Base-by-base conservation (phyloP, 1,139 yeast genomes). In the Candida sojae region DNA sequence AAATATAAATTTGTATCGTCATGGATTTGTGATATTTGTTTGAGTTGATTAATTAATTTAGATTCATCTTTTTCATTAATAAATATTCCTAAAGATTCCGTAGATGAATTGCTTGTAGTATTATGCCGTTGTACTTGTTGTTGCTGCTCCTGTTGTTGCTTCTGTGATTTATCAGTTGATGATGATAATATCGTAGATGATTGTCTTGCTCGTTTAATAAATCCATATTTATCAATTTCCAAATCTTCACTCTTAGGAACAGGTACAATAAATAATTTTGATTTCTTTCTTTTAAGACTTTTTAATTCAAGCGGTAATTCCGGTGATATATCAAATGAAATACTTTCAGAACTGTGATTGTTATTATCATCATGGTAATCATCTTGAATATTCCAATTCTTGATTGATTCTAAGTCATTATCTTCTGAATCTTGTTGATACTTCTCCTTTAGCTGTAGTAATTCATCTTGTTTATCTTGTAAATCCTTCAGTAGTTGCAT, bases 151-250 rank as follows among this genome's bases (percentile, higher is more conserved):
- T 23, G 25, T n/a, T 32, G 30, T 31, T 28, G 42, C 30, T 13
- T 10, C 29, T 23, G 31, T 13, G 29, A 11, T 13, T n/a, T 17
- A 17, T 4, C 10, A n/a, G 26, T 21, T 21, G 38, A 35, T n/a
- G 38, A 25, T 13, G 48, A 52, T 10, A 32, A 25, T n/a, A 36
- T 11, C 8, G 39, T 29, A 36, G 44, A 26, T 8, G 31, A 34
- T 28, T 44, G 6, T 34, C 30, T 11, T 42, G 29, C 35, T 46
- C 67, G 69, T 21, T 61, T 62, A 31, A 79, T 67, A 57, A 80
- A 80, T 0, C 85, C 85, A 58, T 74, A 80, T 49, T 77, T 66
- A 55, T 80, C 85, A 6, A 81, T 71, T 33, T 64, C 62, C 8
- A 64, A 59, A 26, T 60, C 62, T 7, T 44, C 44, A 33, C 10